These are phyloP conservation scores for Borovskyia barvae DNA, from an alignment of 208 protist species.

Conservation along the genomic window DNA sequence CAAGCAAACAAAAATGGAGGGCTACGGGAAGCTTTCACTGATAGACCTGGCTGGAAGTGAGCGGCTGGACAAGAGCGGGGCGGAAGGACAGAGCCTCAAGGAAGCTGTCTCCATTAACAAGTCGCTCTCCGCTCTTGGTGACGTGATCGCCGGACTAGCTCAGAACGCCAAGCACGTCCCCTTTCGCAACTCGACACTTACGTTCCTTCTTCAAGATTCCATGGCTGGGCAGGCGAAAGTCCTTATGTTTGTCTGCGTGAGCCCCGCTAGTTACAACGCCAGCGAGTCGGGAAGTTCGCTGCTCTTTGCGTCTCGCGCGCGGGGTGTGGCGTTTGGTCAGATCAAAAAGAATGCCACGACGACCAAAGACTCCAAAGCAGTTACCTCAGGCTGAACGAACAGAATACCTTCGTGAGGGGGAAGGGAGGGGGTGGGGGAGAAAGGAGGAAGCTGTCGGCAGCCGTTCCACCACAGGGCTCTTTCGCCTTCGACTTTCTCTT, in stretches of 20 bases:
- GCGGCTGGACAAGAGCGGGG: slow-evolving; percentile 86
- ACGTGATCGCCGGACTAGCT: slow-evolving; percentile 87
- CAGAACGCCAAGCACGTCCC: slow-evolving; percentile 88
- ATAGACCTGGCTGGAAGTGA: slow-evolving; percentile 93
- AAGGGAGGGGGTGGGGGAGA: not conserved
- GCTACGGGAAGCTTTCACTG: slow-evolving; percentile 93
- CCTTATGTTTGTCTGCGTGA: slow-evolving; percentile 95
- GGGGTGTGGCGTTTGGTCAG: slow-evolving; percentile 83
- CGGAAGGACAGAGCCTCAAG: slow-evolving; percentile 83
- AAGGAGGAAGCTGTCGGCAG: not conserved
- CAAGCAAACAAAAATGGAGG: slow-evolving; percentile 83
- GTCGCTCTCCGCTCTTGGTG: slow-evolving; percentile 86
- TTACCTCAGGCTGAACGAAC: too few relatives aligned
- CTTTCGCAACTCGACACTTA: slow-evolving; percentile 91
- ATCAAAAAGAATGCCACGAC: slow-evolving; percentile 85
- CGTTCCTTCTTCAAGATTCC: slow-evolving; percentile 90
- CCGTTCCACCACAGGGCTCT: too few relatives aligned
- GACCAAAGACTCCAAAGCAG: too few relatives aligned
- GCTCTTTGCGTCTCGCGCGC: slow-evolving; percentile 88
- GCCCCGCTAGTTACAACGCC: slow-evolving; percentile 91
- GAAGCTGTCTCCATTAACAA: slow-evolving; percentile 93
- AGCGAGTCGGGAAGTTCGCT: slow-evolving; percentile 89
- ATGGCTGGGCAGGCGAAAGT: slow-evolving; percentile 94
- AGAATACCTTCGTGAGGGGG: too few relatives aligned
- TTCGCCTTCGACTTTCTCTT: too few relatives aligned